phyloP scores from a whole-genome alignment of 2,329 filamentous ascomycete genomes.

The Stagonosporopsis tanaceti region DNA sequence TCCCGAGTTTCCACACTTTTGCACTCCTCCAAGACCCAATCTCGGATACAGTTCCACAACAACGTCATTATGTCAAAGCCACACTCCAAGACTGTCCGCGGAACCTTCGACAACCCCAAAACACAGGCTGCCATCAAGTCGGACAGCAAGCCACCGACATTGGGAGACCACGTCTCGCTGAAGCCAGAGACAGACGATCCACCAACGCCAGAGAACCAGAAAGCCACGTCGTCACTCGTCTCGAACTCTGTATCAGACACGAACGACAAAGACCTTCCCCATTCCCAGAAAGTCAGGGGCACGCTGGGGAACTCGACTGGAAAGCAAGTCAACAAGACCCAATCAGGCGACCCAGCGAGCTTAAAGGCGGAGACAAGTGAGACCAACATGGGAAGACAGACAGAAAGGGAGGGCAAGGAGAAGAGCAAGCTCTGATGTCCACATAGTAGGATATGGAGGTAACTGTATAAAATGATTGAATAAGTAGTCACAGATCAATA shows the following conservation, averaged over 20 bases:
- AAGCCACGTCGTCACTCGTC: conserved; percentile 10
- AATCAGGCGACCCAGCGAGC: conserved; percentile 41
- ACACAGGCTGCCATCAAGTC: conserved; percentile 32
- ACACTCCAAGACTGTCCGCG: conserved; percentile 43
- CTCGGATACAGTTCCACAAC: not conserved
- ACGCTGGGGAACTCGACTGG: conserved; percentile 34
- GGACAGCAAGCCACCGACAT: conserved; percentile 20
- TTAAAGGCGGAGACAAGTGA: conserved; percentile 41
- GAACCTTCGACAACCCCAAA: conserved; percentile 42
- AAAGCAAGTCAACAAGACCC: conserved; percentile 33
- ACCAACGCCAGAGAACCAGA: conserved; percentile 14
- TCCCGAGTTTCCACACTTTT: not conserved
- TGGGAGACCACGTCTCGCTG: conserved; percentile 40
- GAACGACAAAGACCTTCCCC: conserved; percentile 25
- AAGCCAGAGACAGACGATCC: conserved; percentile 28
- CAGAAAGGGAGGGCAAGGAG: conserved; percentile 31
- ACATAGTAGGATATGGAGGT: too few relatives aligned
- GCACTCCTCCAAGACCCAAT: not conserved
- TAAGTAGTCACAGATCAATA: too few relatives aligned
- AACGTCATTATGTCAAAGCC: conserved; percentile 19
- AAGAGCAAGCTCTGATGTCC: conserved; percentile 29
- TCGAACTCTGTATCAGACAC: conserved; percentile 20
- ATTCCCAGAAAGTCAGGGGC: conserved; percentile 38
- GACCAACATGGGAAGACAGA: conserved; percentile 24
- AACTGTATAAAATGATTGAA: too few relatives aligned